Evolutionary conservation across 768 basidiomycete species (phyloP).

Genomic region (Tulasnella sp.): DNA sequence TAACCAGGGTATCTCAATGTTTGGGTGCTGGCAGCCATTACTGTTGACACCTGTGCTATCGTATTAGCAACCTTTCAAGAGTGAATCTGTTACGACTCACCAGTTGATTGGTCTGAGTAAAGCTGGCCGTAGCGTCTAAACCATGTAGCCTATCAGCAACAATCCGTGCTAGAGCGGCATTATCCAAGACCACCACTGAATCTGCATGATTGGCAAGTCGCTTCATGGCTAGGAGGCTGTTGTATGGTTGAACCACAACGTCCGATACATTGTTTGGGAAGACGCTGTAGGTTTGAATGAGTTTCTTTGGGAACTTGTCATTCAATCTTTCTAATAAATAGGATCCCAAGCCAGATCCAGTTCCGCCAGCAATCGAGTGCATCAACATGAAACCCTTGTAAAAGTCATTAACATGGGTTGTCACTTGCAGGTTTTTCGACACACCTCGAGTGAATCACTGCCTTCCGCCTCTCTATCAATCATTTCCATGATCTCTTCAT

Average conservation of each 20-base stretch:
- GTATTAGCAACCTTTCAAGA: too few relatives aligned
- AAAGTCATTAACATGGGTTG: neutral
- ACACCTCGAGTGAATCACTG: constrained; percentile 66
- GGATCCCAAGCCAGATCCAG: constrained; percentile 96
- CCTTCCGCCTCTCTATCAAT: constrained; percentile 96
- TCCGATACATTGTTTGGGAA: constrained; percentile 89
- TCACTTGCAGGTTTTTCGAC: neutral
- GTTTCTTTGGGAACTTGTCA: constrained; percentile 97
- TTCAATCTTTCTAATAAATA: constrained; percentile 91
- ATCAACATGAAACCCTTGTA: constrained; percentile 95
- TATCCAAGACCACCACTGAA: constrained; percentile 93
- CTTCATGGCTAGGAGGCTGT: constrained; percentile 84
- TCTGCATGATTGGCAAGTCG: constrained; percentile 93
- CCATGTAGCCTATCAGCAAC: constrained; percentile 78
- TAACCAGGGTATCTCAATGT: constrained; percentile 95
- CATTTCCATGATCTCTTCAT: constrained; percentile 99
- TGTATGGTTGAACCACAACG: constrained; percentile 98
- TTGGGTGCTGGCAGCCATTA: constrained; percentile 95
- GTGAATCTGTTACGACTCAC: constrained; percentile 32
- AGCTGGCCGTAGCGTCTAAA: constrained; percentile 54
- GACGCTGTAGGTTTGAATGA: constrained; percentile 97
- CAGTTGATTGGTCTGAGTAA: constrained; percentile 86
- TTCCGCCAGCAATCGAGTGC: constrained; percentile 98
- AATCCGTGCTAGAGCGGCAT: constrained; percentile 84
- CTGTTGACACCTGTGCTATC: constrained; percentile 67